These are phyloP conservation scores for Pythium brachiatum DNA, from an alignment of 352 stramenopile genomes.

Conservation along the genomic window DNA sequence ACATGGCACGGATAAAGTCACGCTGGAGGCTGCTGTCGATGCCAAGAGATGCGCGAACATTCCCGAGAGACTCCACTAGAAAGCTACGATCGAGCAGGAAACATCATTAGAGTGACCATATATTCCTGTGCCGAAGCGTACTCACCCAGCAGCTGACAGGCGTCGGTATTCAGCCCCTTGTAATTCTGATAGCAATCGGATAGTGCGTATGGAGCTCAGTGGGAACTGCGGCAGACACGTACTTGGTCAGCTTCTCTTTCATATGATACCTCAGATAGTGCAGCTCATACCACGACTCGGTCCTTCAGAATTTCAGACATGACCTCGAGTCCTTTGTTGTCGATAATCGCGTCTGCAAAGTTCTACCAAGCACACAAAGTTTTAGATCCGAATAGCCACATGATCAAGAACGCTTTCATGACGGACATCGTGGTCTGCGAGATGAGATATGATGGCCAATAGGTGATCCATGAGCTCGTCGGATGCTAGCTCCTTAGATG, in stretches of 20 bases:
- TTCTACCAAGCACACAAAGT: background rate
- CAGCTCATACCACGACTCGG: background rate
- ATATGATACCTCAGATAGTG: background rate
- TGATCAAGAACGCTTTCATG: background rate
- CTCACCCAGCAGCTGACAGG: background rate
- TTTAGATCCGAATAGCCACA: background rate
- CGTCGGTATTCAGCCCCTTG: background rate
- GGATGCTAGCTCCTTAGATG: background rate
- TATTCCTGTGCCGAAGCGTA: background rate
- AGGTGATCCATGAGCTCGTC: conserved; percentile 15
- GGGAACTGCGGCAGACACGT: background rate
- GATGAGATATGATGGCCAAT: background rate
- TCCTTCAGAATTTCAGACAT: background rate
- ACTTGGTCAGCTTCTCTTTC: background rate
- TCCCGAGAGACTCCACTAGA: background rate
- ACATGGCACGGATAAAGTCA: conserved; percentile 10
- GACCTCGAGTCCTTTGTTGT: background rate
- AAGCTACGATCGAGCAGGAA: background rate
- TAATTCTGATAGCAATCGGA: background rate
- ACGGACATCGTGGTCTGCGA: conserved; percentile 9
- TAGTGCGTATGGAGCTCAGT: background rate
- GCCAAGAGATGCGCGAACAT: background rate
- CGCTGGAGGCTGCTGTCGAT: background rate
- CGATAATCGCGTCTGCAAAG: background rate
- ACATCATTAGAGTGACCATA: too few relatives aligned